Conservation (phyloP, 768 basidiomycete species). For the Peribolospora baueri region DNA sequence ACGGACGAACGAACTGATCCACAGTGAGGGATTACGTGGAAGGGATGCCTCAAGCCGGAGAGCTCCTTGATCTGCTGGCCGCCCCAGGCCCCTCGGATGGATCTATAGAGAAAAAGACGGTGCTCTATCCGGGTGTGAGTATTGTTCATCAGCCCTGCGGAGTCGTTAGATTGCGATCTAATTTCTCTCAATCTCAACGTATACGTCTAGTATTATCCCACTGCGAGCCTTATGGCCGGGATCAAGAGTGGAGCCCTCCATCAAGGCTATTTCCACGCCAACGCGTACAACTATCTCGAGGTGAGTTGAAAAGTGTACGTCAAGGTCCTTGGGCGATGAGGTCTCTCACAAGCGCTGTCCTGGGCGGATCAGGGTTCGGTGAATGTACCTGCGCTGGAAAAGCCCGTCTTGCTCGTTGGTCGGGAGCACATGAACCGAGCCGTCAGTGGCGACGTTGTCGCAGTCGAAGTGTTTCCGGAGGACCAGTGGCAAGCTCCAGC, state of each 20-base stretch:
- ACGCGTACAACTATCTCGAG: slow-evolving; percentile 87
- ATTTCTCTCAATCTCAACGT: not conserved
- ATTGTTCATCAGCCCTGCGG: not conserved
- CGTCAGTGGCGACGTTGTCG: slow-evolving; percentile 79
- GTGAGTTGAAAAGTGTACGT: slow-evolving; percentile 20
- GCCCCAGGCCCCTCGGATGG: slow-evolving; percentile 33
- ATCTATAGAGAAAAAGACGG: slow-evolving; percentile 10
- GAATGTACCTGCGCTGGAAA: slow-evolving; percentile 41
- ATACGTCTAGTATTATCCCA: slow-evolving; percentile 44
- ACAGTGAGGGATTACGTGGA: slow-evolving; percentile 60
- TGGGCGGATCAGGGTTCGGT: slow-evolving; percentile 42
- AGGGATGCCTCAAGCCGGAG: slow-evolving; percentile 32
- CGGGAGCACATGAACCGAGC: slow-evolving; percentile 88
- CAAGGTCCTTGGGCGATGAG: not conserved
- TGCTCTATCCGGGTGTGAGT: not conserved
- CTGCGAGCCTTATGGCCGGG: slow-evolving; percentile 46
- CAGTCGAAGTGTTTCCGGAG: slow-evolving; percentile 63
- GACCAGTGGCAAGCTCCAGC: slow-evolving; percentile 76
- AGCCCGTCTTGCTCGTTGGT: slow-evolving; percentile 61
- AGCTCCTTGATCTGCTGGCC: slow-evolving; percentile 61
- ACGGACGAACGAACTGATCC: too few species aligned
- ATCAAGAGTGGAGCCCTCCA: slow-evolving; percentile 60
- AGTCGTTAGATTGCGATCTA: too few species aligned
- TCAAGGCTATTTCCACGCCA: slow-evolving; percentile 87
- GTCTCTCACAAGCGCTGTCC: not conserved